Base-by-base conservation (phyloP, 2,329 filamentous ascomycete genomes). In the Hymenoscyphus occultus region DNA sequence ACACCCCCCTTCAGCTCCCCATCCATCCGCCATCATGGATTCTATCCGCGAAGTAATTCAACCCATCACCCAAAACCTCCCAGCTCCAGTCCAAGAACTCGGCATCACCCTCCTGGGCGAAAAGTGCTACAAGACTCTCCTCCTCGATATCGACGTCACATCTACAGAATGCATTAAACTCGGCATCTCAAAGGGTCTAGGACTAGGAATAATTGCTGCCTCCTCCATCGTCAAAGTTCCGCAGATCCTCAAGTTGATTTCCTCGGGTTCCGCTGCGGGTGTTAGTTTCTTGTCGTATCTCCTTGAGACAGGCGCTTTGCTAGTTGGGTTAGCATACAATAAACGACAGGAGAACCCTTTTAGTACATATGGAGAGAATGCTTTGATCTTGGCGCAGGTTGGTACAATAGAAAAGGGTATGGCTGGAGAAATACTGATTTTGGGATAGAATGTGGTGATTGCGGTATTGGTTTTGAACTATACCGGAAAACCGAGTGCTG, bases 291-390 rank as follows among this genome's bases (percentile, higher is more conserved):
- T 96, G 56, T 90, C 91, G 39, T 98, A 97, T 81, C 83, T 95
- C 40, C 91, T 99, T 76, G 95, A 99, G 82, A 97, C 93, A 9
- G 84, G 86, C 64, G 87, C 90, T 65, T 94, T 96, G 80, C 84
- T 97, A 73, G 96, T 97, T 78, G 90, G 89, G 5, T 86, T 99
- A 71, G 91, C 92, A 61, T 99, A 99, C 83, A 97, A 96, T 77
- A 83, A 91, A 70, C 92, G 95, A 76, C 92, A 93, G 74, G 89
- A 88, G 31, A 97, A 97, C 72, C 94, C 95, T 2, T 97, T 99
- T 80, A 96, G 90, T 83, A 99, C 95, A 12, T 99, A 91, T 77
- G 95, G 95, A 77, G 95, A 99, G 84, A 94, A 92, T 35, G 93
- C 91, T 45, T 83, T 98, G 74, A 97, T 99, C 72, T 85, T 95